These are phyloP conservation scores for Mycena polygramma DNA, from an alignment of 768 basidiomycete species.

Conservation along the genomic window DNA sequence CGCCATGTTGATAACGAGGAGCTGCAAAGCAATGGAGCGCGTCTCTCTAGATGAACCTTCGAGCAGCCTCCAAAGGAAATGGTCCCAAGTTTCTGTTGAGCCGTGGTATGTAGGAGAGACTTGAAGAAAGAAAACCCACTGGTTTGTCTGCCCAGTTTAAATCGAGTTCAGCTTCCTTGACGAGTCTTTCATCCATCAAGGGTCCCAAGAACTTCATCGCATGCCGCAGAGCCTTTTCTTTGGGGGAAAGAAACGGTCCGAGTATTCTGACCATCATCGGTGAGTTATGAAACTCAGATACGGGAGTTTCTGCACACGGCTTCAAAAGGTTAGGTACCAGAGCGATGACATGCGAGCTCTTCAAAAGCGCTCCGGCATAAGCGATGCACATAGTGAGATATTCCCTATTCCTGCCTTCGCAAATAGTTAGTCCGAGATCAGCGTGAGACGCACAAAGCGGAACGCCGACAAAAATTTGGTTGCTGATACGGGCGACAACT, in stretches of 20 bases:
- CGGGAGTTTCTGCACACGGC: background rate
- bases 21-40: background rate
- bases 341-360: background rate
- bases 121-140: constrained; percentile 37
- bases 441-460: constrained; percentile 12
- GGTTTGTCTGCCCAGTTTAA: constrained; percentile 47
- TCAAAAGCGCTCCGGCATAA: background rate
- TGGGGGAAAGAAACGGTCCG: background rate
- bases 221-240: background rate
- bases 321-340: background rate
- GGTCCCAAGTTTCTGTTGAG: background rate
- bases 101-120: too few species aligned
- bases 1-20: constrained; percentile 10
- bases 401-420: constrained; percentile 13
- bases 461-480: constrained; percentile 12
- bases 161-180: constrained; percentile 41
- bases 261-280: background rate
- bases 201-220: constrained; percentile 41
- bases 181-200: constrained; percentile 46
- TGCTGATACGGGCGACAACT: background rate
- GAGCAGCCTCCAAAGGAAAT: constrained; percentile 18
- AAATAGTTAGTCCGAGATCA: too few species aligned
- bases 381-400: background rate
- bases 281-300: background rate
- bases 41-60: background rate